phyloP scores from a whole-genome alignment of 192 early-diverging fungal species.

The Funneliformis mosseae region DNA sequence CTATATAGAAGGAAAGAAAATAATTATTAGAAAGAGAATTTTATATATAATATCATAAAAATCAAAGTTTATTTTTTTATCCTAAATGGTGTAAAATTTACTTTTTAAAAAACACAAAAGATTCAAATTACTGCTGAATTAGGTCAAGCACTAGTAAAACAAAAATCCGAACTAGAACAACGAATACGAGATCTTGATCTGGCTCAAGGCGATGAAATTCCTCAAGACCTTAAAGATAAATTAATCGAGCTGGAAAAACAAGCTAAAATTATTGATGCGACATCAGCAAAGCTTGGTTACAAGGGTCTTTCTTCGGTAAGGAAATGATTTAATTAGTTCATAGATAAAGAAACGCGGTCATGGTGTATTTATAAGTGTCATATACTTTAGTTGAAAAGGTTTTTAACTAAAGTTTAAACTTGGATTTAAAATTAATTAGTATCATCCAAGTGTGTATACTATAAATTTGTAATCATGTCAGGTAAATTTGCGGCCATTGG shows the following conservation, averaged over 20 bases:
- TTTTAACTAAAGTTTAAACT: not conserved
- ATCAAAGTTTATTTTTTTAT: too few species aligned
- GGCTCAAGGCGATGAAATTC: conserved; percentile 20
- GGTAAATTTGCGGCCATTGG: not conserved
- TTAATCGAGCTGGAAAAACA: conserved; percentile 18
- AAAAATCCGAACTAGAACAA: conserved; percentile 7
- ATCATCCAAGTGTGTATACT: not conserved
- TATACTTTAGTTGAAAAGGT: not conserved
- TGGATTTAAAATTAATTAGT: too few species aligned
- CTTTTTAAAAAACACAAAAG: not conserved
- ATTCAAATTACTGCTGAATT: conserved; percentile 25
- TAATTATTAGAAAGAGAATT: too few species aligned
- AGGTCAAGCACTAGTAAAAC: conserved; percentile 6
- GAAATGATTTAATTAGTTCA: not conserved
- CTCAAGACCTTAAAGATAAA: conserved; percentile 27
- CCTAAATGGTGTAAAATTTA: too few species aligned
- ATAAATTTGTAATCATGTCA: not conserved
- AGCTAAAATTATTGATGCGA: not conserved
- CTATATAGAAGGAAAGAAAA: too few species aligned
- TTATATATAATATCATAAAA: too few species aligned
- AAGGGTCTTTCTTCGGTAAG: conserved; percentile 6
- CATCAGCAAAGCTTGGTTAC: not conserved
- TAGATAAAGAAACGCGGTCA: not conserved
- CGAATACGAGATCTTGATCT: conserved; percentile 27
- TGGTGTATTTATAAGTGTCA: not conserved